Base-by-base conservation (phyloP, 257 asterid species). In the Phtheirospermum japonicum region DNA sequence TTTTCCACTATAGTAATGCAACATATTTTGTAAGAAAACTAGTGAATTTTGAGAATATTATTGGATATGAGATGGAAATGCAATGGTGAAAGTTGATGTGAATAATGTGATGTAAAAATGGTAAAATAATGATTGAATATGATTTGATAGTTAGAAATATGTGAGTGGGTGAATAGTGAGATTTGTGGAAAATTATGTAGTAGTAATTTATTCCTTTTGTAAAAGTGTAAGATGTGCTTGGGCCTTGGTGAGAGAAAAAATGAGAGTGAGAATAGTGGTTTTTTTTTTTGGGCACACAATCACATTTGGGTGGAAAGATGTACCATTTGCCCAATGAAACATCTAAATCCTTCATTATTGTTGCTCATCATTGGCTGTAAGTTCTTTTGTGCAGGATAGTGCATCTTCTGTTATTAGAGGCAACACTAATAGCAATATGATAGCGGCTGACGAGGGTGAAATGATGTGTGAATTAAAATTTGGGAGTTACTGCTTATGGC, bases 401-500 rank as follows among this genome's bases (percentile, higher is more conserved):
- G 73, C 49, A 32, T 34, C 77, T 64, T 65, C 61, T 30, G 68
- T 10, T 70, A 67, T 9, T 67, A 40, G 64, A 56, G 82, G 66
- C 52, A 75, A 61, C 26, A 51, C 36, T 57, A 51, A 50, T 54
- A 66, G 62, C 64, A 76, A 65, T 50, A 57, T 57, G 50, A 64
- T 45, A 56, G 80, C 67, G 57, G 82, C 75, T 65, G 80, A 77
- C 67, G 96, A 85, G 80, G 68, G 78, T 72, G 86, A 77, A 71
- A 76, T 72, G 70, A 62, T 68, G 30, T 93, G 99, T 67, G 89
- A 89, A 82, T 64, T 87, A 65, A 85, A 78, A 78, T 93, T 74
- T 77, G 99, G 99, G 69, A 93, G 94, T 77, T 93, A 89, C 76
- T 92, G 99, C 78, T 70, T 89, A 61, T 92, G 97, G 99, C 95